Base-by-base conservation (phyloP, 768 basidiomycete species). In the Exidia glandulosa region DNA sequence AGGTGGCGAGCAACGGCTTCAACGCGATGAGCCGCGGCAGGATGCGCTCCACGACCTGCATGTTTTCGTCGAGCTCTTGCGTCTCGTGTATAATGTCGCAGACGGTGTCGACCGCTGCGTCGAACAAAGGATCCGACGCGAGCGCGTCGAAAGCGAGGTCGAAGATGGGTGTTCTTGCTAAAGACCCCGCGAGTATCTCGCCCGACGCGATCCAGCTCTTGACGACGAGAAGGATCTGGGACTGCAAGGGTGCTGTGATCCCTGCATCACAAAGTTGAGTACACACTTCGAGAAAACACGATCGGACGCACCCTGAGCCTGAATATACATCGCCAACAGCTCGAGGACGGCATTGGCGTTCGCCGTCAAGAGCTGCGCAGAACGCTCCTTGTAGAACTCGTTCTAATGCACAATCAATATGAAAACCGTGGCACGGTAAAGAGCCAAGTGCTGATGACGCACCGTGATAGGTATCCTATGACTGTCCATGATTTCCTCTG, bases 61-160 rank as follows among this genome's bases (percentile, higher is more conserved):
- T 90, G 68, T 92, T 94, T 32, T 97, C 95, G 62, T 95, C 88
- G 32, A 96, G 81, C 72, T 99, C 96, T 72, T 97, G 94, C 0
- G 96, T 98, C 71, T 99, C 96, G 72, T 98, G 96, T 58, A 98
- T 92, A 66, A 97, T 75, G 69, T 96, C 93, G 71, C 91, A 94
- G 61, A 98, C 79, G 34, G 90, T 86, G 61, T 96, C 89, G 37
- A 94, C 91, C 1, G 93, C 94, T 6, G 86, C 72, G 66, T 99
- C 96, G 69, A 98, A 98, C n/a, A 98, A 79, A 48, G 84, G 81
- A 19, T 94, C 90, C 2, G 86, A 86, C 3, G 78, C 77, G 32
- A 98, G 79, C 3, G 94, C 91, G 57, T 88, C 84, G 68, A 98
- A 98, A 27, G 87, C 78, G 69, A 82, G 88, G 23, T 79, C 74